Evolutionary conservation across 129 eudicot genomes (phyloP).

Genomic region (Arctium lappa): DNA sequence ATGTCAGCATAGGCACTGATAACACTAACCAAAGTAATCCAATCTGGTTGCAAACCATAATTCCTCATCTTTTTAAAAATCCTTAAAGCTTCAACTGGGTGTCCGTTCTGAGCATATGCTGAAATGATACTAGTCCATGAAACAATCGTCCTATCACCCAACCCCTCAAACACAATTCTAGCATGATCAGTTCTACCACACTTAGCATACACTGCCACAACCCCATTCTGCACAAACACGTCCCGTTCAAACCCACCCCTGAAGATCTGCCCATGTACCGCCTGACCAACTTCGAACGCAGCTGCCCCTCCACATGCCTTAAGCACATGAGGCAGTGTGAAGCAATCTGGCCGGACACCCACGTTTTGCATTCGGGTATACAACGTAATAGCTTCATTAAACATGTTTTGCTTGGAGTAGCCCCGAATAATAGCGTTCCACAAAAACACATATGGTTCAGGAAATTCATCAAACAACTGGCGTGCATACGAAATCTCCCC

Average conservation of each 20-base stretch:
- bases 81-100: slow-evolving; percentile 57
- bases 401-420: slow-evolving; percentile 42
- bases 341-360: slow-evolving; percentile 54
- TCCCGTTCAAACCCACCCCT: slow-evolving; percentile 58
- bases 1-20: slow-evolving; percentile 51
- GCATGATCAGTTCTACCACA: slow-evolving; percentile 50
- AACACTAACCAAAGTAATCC: slow-evolving; percentile 64
- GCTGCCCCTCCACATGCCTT: slow-evolving; percentile 60
- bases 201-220: slow-evolving; percentile 64
- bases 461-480: slow-evolving; percentile 78
- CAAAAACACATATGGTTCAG: slow-evolving; percentile 59
- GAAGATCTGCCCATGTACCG: slow-evolving; percentile 59
- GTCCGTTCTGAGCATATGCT: slow-evolving; percentile 60
- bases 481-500: slow-evolving; percentile 61
- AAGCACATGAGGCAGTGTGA: slow-evolving; percentile 65
- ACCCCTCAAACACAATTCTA: slow-evolving; percentile 44
- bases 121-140: slow-evolving; percentile 85
- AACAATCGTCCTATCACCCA: slow-evolving; percentile 45
- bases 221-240: slow-evolving; percentile 67
- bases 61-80: slow-evolving; percentile 51
- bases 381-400: slow-evolving; percentile 36
- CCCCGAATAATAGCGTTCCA: slow-evolving; percentile 89
- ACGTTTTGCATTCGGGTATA: slow-evolving; percentile 49
- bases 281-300: slow-evolving; percentile 43
- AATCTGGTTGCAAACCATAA: slow-evolving; percentile 46